Evolutionary conservation across 169 alveolate species (phyloP).

Genomic region (Cryptosporidium parvum): DNA sequence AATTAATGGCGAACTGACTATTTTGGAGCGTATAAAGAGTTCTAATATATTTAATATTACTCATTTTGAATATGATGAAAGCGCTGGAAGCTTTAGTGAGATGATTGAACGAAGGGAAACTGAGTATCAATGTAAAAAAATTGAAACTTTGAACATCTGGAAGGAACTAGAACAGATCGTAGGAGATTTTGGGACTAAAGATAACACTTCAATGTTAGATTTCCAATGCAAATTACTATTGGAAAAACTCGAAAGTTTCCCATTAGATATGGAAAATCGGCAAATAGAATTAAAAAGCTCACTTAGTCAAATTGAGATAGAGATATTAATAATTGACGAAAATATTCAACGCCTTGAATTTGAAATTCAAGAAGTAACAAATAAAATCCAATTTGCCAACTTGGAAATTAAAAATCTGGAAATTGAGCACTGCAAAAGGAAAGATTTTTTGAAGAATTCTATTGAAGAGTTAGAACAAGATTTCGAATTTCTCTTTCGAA

Average conservation of each 20-base stretch:
- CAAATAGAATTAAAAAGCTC: neutral
- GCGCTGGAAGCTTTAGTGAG: neutral
- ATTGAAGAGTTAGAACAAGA: slow-evolving; percentile 1
- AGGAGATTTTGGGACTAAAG: neutral
- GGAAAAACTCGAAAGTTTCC: slow-evolving; percentile 35
- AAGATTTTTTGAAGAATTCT: neutral
- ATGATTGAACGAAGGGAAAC: slow-evolving; percentile 27
- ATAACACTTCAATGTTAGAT: neutral
- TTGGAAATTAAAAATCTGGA: slow-evolving; percentile 58
- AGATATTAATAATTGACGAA: slow-evolving; percentile 29
- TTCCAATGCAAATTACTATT: neutral
- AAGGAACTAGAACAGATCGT: neutral
- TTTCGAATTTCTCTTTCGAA: slow-evolving; percentile 14
- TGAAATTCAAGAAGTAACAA: slow-evolving; percentile 46
- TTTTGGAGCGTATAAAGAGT: neutral
- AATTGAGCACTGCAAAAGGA: slow-evolving; percentile 16
- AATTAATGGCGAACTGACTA: slow-evolving; percentile 35
- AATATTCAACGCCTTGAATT: slow-evolving; percentile 25
- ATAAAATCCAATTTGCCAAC: slow-evolving; percentile 33
- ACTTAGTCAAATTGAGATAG: slow-evolving; percentile 15
- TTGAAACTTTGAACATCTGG: slow-evolving; percentile 2
- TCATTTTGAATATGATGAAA: neutral
- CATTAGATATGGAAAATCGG: slow-evolving; percentile 12
- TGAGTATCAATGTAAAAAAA: slow-evolving; percentile 6
- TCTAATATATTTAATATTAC: neutral